These are phyloP conservation scores for Nakazawaea holstii DNA, from an alignment of 805 yeast species.

Conservation along the genomic window DNA sequence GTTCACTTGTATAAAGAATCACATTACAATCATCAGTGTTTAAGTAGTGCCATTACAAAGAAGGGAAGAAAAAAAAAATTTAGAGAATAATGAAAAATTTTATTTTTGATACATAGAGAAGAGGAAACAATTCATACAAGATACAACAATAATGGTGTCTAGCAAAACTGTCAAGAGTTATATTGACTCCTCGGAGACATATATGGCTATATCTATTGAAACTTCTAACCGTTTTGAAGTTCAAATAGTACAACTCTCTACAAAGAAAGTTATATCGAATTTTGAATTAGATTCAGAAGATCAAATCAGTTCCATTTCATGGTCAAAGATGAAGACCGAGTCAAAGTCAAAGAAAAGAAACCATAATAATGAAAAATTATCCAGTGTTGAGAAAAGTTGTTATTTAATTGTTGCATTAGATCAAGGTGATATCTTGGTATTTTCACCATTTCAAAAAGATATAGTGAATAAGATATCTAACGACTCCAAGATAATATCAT, in stretches of 20 bases:
- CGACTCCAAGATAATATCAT: slow-evolving; percentile 21
- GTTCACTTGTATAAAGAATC: no score
- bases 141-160: no score
- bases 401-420: slow-evolving; percentile 28
- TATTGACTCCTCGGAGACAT: slow-evolving; percentile 26
- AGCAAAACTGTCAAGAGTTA: slow-evolving; percentile 7
- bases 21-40: no score
- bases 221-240: slow-evolving; percentile 43
- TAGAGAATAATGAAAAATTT: no score
- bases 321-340: slow-evolving; percentile 23
- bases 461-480: slow-evolving; percentile 31
- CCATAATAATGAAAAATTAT: slow-evolving; percentile 5
- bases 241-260: slow-evolving; percentile 29
- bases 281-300: slow-evolving; percentile 38
- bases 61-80: no score
- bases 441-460: slow-evolving; percentile 37
- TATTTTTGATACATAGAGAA: no score
- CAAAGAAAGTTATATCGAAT: slow-evolving; percentile 21
- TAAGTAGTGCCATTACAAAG: no score
- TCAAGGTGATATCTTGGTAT: slow-evolving; percentile 34
- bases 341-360: slow-evolving; percentile 20
- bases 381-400: slow-evolving; percentile 5
- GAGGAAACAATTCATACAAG: no score
- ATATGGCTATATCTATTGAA: slow-evolving; percentile 33
- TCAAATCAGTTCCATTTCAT: slow-evolving; percentile 27